Conservation (phyloP, 495 filamentous ascomycete genomes). For the Oleoguttula mirabilis region DNA sequence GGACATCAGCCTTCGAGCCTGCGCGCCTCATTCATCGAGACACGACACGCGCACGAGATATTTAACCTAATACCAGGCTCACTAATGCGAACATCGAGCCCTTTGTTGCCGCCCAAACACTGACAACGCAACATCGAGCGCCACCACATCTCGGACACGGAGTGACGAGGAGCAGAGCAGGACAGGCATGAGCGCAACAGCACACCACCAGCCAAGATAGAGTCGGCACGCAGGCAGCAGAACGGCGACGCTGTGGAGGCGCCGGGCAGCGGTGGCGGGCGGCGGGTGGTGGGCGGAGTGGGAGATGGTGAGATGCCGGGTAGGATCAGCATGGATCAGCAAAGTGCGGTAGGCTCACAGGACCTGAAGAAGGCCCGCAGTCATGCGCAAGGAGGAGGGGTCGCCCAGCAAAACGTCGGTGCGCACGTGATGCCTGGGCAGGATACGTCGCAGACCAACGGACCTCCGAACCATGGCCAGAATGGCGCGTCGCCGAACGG, state of each 20-base stretch:
- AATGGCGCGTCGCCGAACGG: constrained; percentile 9
- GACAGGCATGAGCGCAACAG: neutral
- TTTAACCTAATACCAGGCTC: too few relatives aligned
- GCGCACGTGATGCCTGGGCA: neutral
- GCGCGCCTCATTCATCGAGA: too few relatives aligned
- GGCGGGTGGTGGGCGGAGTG: constrained; percentile 14
- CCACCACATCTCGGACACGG: too few relatives aligned
- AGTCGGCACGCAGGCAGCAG: constrained; percentile 10
- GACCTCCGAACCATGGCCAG: neutral
- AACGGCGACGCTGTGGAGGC: constrained; percentile 2
- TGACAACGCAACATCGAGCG: too few relatives aligned
- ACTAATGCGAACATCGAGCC: too few relatives aligned
- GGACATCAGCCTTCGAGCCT: too few relatives aligned
- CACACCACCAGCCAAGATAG: constrained; percentile 12
- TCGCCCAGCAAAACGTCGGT: neutral
- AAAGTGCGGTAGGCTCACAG: constrained; percentile 20
- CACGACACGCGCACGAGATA: too few relatives aligned
- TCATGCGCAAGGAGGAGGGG: constrained; percentile 9
- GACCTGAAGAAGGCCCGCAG: constrained; percentile 19
- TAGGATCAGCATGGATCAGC: constrained; percentile 26
- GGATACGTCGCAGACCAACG: neutral
- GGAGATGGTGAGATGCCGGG: constrained; percentile 30
- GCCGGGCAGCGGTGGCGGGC: constrained; percentile 15
- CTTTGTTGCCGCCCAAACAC: too few relatives aligned
- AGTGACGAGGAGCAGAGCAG: neutral